Base-by-base conservation (phyloP, 2,329 filamentous ascomycete species). In the Paecilomyces sp. region DNA sequence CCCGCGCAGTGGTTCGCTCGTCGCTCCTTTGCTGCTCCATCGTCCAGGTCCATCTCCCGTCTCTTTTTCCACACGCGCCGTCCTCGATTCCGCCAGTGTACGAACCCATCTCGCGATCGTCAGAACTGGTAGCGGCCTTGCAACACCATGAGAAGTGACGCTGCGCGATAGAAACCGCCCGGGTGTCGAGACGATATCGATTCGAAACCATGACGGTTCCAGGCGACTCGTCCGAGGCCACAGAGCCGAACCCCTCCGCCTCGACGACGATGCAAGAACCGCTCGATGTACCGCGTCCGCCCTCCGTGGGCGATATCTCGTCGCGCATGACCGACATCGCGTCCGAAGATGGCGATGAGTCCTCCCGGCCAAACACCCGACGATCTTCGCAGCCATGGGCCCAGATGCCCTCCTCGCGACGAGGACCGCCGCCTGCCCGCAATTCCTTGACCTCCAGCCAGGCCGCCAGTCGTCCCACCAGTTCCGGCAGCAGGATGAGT, bases 281-380 rank as follows among this genome's bases (percentile, higher is more conserved):
- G 25, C 65, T 85, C 54, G 89, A 87, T 64, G 81, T 89, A 30
- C 74, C 74, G 60, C 72, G 73, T 11, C 72, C 74, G 54, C 72
- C 73, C 34, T 77, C 75, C 18, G 66, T 75, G 12, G 71, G 71
- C 55, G 74, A 72, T 60, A 88, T 90, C 57, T 90, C 88, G 30
- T 89, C 87, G 60, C 85, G 85, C 62, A 87, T 90, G 82, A 90
- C 87, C n/a, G 82, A 85, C 66, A 76, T 82, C 64, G 75, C 74
- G 55, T 81, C 81, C 41, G 80, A 83, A 64, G 80, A 83, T 76
- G 80, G 76, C 55, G 77, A 81, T 58, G 74, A 76, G 41, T 71
- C 74, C 52, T 62, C 66, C 36, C 67, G 66, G 54, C 64, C 75
- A 62, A 69, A 61, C 61, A 67, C 61, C 53, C 81, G 79, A 57